Evolutionary conservation across 2,329 filamentous ascomycete genomes (phyloP), one percentile per base, ranked within the genome.

Genomic region (Ophiocordyceps camponoti-saundersi): DNA sequence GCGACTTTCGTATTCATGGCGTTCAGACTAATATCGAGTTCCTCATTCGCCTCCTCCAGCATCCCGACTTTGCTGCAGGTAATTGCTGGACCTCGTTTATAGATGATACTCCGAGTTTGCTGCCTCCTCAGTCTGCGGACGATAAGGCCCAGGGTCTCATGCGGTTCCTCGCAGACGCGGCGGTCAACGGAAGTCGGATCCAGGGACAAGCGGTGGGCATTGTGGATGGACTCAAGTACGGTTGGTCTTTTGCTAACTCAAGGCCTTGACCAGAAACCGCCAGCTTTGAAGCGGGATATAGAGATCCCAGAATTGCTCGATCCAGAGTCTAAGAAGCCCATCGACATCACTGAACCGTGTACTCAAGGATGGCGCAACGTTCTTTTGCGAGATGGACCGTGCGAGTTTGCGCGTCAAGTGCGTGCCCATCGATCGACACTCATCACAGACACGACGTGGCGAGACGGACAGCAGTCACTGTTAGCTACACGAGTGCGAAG

Each of bases 21-120:
- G 86, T 98, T 62, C 95, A 95, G 79, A 96, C 89, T 62, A 96
- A 98, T 71, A 96, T 96, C 61, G 89, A 90, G 49, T 98, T 98
- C 79, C 70, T 98, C 54, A 81, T 85, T 44, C 95, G 90, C 48
- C 76, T 98, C 44, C 79, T 98, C 51, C 94, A 89, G 16, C 87
- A 98, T 65, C 85, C 85, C 2, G 85, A 78, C 20, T 98, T 98
- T 67, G 92, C 95, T 56, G 83, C 90, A 49, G 86, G 90, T 55
- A 87, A 74, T 58, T 96, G 90, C 79, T 98, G 90, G 90, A 98
- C 92, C 7, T 96, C 90, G n/a, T 98, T 98, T 72, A 96, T 96
- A 61, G 90, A 96, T 62, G 88, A 95, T 64, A 96, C 90, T 4
- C 90, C 92, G 21, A 81, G 86, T 61, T 78, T 98, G 12, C 96